Evolutionary conservation across 2,329 filamentous ascomycete species (phyloP), one percentile per base, ranked within the genome.

Genomic region (Cryoendolithus antarcticus): DNA sequence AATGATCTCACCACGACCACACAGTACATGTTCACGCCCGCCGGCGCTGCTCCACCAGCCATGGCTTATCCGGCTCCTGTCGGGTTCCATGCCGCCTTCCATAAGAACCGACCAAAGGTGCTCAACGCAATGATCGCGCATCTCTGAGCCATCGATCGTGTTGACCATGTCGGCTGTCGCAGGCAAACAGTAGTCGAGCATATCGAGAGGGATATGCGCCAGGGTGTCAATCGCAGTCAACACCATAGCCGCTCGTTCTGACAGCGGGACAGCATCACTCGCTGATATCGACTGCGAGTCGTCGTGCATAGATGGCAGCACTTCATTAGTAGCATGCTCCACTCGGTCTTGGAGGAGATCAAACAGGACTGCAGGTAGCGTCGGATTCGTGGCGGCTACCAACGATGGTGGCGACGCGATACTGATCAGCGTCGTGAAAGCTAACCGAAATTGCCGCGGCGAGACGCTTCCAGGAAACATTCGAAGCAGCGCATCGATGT

Each of bases 1-100:
- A 11, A 57, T 55, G 32, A 61, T 49, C 4, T 55, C 35, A 19
- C 52, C 49, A n/a, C 47, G 50, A 3, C 65, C 72, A 53, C 63
- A 70, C 2, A 77, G 47, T 4, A 78, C 64, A 49, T 66, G 59
- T 43, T 78, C 74, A 35, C 72, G 63, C 0, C 76, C 76, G 3
- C 75, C 74, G 42, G 72, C 58, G 57, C 75, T 63, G 62, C 77
- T 82, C 88, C 88, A 94, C 88, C 88, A 95, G 2, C 76, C 75
- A 11, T 93, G 82, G 35, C 81, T 86, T 27, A 82, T 71, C 31
- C 80, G 75, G 5, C 84, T 80, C 43, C 86, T 72, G 56, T 93
- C 83, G 15, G 93, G 80, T 60, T 94, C 86, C 76, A 94, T 82
- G 63, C 93, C 86, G 3, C 86, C 86, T 49, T 73, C 78, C 31